phyloP scores from a whole-genome alignment of 2,329 filamentous ascomycete genomes.

The Venturia nashicola region DNA sequence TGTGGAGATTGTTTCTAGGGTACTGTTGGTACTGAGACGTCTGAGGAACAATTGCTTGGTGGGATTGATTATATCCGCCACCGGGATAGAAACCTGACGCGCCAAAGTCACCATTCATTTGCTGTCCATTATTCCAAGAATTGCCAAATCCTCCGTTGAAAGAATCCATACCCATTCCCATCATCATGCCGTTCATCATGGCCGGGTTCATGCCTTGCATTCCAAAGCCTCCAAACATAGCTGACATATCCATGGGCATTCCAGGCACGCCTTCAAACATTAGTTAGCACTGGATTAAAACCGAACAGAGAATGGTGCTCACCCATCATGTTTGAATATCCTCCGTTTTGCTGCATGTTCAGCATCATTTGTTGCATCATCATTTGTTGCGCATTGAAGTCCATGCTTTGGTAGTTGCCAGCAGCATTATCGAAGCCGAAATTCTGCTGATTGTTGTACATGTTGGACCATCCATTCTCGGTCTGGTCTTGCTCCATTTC shows the following conservation, averaged over 20 bases:
- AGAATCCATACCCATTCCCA: conserved; percentile 47
- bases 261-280: not conserved
- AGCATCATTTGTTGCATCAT: conserved; percentile 50
- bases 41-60: conserved; percentile 26
- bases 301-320: conserved; percentile 27
- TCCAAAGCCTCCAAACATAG: conserved; percentile 11
- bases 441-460: not conserved
- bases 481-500: conserved; percentile 1
- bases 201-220: conserved; percentile 67
- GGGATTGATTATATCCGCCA: conserved; percentile 42
- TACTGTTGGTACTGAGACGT: conserved; percentile 38
- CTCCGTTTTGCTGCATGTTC: conserved; percentile 38
- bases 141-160: conserved; percentile 58
- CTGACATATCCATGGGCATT: conserved; percentile 6
- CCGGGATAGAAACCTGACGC: conserved; percentile 35
- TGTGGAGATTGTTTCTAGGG: conserved; percentile 51
- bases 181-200: conserved; percentile 57
- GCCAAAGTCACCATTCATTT: conserved; percentile 64
- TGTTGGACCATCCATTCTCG: conserved; percentile 2
- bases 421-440: not conserved
- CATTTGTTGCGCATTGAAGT: conserved; percentile 19
- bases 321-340: conserved; percentile 87
- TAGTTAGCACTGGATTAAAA: not conserved
- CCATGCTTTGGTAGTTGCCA: not conserved
- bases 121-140: conserved; percentile 54